Evolutionary conservation across 306 rosid genomes (phyloP).

Genomic region (Cucurbita pepo): DNA sequence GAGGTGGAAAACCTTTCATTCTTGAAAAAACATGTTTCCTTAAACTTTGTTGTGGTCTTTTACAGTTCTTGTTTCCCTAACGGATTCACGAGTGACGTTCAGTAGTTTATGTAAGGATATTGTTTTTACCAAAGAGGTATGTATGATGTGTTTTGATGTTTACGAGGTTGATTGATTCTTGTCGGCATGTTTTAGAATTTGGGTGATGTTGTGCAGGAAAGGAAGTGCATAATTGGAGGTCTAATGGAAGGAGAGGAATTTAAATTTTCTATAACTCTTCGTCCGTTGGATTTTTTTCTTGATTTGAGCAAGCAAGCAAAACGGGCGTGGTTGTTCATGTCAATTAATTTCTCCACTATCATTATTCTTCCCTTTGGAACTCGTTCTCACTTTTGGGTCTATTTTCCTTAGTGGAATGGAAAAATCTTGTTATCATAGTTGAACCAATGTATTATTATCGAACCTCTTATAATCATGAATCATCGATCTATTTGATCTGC

Average conservation of each 20-base stretch:
- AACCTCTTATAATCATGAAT: too few relatives aligned
- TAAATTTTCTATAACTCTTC: too few relatives aligned
- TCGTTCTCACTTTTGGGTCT: not conserved
- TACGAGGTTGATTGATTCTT: not conserved
- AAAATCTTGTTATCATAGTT: too few relatives aligned
- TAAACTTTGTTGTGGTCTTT: not conserved
- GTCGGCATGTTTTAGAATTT: not conserved
- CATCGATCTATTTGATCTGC: too few relatives aligned
- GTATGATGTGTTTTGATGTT: not conserved
- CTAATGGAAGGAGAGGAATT: not conserved
- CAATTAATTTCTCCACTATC: not conserved
- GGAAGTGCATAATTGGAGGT: not conserved
- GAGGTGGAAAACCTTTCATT: not conserved
- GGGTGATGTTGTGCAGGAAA: not conserved
- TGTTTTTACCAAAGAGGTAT: not conserved
- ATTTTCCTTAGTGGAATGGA: too few relatives aligned
- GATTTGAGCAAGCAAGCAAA: not conserved
- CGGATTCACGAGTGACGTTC: not conserved
- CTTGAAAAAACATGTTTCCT: not conserved
- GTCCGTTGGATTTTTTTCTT: too few relatives aligned
- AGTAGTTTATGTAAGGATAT: not conserved
- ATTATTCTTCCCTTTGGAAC: not conserved
- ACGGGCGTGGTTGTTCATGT: not conserved
- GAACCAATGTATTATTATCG: too few relatives aligned
- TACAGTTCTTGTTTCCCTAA: not conserved